phyloP scores from a whole-genome alignment of 768 basidiomycete species.

The Macrocybe gigantea region DNA sequence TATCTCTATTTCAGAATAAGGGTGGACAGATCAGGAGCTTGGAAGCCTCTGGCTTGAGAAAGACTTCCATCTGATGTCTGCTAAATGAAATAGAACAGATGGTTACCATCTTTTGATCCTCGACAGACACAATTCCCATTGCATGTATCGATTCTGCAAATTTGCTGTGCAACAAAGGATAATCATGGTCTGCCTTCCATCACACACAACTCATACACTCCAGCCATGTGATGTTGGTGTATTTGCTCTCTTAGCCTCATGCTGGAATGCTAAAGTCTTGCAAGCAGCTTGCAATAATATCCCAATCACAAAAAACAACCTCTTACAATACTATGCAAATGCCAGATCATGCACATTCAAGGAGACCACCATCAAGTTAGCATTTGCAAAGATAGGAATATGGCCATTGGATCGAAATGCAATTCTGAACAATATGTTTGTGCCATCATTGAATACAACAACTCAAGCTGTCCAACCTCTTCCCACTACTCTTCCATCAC shows the following conservation, averaged over 20 bases:
- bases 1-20: conserved; percentile 27
- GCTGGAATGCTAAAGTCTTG: conserved; percentile 23
- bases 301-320: conserved; percentile 6
- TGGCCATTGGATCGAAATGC: conserved; percentile 11
- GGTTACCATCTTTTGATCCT: conserved; percentile 25
- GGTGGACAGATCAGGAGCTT: conserved; percentile 34
- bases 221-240: conserved; percentile 31
- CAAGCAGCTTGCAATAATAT: neutral
- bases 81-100: conserved; percentile 7
- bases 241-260: conserved; percentile 26
- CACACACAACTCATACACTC: conserved; percentile 28
- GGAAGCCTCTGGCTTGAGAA: conserved; percentile 33
- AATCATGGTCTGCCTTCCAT: too few relatives aligned
- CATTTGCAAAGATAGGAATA: conserved; percentile 17
- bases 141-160: conserved; percentile 22
- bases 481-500: conserved; percentile 8
- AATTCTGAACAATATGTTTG: conserved; percentile 4
- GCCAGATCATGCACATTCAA: conserved; percentile 13
- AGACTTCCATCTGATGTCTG: conserved; percentile 18
- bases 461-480: conserved; percentile 18
- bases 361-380: conserved; percentile 10
- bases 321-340: too few relatives aligned
- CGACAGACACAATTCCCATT: conserved; percentile 33
- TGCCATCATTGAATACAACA: conserved; percentile 6
- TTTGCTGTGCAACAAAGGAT: conserved; percentile 19